Evolutionary conservation across 495 filamentous ascomycete species (phyloP).

Genomic region (Pseudomonodictys pantanalensis): DNA sequence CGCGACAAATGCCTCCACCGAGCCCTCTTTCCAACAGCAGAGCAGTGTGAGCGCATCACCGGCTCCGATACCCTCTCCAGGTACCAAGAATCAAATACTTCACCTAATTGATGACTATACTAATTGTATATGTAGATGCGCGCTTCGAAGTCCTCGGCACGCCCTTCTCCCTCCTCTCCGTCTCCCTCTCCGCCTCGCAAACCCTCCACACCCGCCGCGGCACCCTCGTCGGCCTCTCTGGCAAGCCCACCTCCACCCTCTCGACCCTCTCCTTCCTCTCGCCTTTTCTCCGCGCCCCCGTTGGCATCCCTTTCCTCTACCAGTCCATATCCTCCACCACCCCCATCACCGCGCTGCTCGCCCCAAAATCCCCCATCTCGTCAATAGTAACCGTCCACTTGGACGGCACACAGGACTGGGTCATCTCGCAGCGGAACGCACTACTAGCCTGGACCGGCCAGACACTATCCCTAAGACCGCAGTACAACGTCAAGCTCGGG

Average conservation of each 20-base stretch:
- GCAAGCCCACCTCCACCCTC: constrained; percentile 70
- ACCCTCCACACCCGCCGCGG: constrained; percentile 87
- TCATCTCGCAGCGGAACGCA: constrained; percentile 77
- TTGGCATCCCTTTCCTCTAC: constrained; percentile 91
- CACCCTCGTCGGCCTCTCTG: constrained; percentile 84
- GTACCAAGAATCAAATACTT: constrained; percentile 13
- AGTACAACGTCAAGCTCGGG: constrained; percentile 69
- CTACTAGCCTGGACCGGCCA: constrained; percentile 96
- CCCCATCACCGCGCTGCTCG: constrained; percentile 80
- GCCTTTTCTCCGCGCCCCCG: constrained; percentile 69
- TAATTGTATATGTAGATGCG: constrained; percentile 65
- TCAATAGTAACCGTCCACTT: constrained; percentile 84
- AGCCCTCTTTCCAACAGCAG: constrained; percentile 21
- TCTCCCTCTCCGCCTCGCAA: constrained; percentile 87
- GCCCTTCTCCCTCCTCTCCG: constrained; percentile 87
- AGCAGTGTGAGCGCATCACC: constrained; percentile 14
- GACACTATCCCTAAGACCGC: constrained; percentile 70
- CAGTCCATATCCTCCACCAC: constrained; percentile 81
- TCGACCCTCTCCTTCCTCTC: constrained; percentile 85
- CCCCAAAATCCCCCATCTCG: constrained; percentile 76
- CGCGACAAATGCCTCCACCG: constrained; percentile 38
- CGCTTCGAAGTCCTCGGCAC: constrained; percentile 88
- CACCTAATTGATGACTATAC: background rate
- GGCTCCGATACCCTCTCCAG: constrained; percentile 23
- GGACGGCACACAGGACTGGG: constrained; percentile 96